Base-by-base conservation (phyloP, 441 rosid species). In the Euphorbia celastroides region DNA sequence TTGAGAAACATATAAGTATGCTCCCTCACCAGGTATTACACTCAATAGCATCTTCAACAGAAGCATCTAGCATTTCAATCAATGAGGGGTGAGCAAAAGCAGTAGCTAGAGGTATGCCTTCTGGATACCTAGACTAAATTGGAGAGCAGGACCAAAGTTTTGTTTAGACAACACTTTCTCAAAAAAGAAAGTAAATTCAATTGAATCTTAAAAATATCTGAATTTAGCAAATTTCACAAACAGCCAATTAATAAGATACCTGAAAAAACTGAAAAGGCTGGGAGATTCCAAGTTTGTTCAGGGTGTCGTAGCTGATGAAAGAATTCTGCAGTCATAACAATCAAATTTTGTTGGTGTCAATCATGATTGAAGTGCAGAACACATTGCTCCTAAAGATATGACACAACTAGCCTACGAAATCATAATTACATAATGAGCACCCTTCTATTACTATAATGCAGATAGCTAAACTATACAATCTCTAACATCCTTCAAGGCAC, bases 41-140 rank as follows among this genome's bases (percentile, higher is more conserved):
- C 62, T 91, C 99, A 78, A 91, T 46, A 62, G 91, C 90, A 84
- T 91, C 99, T 78, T 94, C 99, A 42, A 77, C 81, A 70, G 97
- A 73, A 74, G 88, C 72, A 81, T 91, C 92, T 79, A 94, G 76
- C 88, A 94, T 94, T 82, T 89, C 99, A 73, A 79, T 82, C 86
- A 89, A 80, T 25, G 99, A 91, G 27, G 89, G 86, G 72, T 91
- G 97, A 72, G 84, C 85, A 79, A 91, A 94, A 66, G 80, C 85
- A 70, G 96, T 84, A 73, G 64, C 78, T 71, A 91, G 74, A 50
- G 95, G 88, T 67, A 72, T 82, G 64, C 97, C 97, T 77, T 91
- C 96, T 77, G 97, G 89, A 86, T 85, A 91, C 74, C 99, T 91
- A 81, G 94, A 89, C 99, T 94, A 89, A 69, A 91, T 73, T 79